phyloP scores from a whole-genome alignment of 495 filamentous ascomycete genomes.

The Cudoniella acicularis region DNA sequence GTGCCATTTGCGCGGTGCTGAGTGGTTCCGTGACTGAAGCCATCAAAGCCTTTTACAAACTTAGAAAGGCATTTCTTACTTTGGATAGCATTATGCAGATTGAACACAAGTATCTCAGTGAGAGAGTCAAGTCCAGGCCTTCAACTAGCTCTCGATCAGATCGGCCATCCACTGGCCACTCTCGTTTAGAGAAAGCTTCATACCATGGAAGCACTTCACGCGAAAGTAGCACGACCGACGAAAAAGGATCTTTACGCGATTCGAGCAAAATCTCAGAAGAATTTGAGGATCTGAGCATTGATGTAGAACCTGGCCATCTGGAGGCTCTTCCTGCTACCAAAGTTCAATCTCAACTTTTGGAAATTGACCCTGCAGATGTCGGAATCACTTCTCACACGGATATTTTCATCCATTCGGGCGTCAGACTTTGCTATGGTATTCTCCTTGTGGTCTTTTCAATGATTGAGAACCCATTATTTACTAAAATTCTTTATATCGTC shows the following conservation, averaged over 20 bases:
- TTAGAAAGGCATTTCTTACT: slow-evolving; percentile 85
- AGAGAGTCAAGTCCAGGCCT: slow-evolving; percentile 13
- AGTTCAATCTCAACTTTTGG: slow-evolving; percentile 21
- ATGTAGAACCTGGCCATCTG: background rate
- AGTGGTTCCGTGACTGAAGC: slow-evolving; percentile 92
- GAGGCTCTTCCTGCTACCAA: background rate
- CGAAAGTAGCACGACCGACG: background rate
- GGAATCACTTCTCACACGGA: slow-evolving; percentile 59
- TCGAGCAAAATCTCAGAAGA: background rate
- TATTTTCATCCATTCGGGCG: slow-evolving; percentile 82
- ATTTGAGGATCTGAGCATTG: background rate
- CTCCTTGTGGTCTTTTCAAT: slow-evolving; percentile 82
- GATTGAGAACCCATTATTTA: slow-evolving; percentile 78
- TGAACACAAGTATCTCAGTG: slow-evolving; percentile 39
- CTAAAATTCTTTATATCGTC: slow-evolving; percentile 77
- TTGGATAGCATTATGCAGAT: slow-evolving; percentile 66
- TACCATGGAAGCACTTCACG: background rate
- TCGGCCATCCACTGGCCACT: background rate
- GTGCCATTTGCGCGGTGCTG: slow-evolving; percentile 80
- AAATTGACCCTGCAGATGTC: slow-evolving; percentile 44
- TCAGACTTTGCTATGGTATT: slow-evolving; percentile 84
- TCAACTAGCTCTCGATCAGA: background rate
- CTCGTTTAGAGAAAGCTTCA: background rate
- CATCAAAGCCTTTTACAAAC: slow-evolving; percentile 86
- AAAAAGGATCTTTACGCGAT: slow-evolving; percentile 5